Conservation (phyloP, 2,329 filamentous ascomycete genomes). For the Colletotrichum echinochloae region DNA sequence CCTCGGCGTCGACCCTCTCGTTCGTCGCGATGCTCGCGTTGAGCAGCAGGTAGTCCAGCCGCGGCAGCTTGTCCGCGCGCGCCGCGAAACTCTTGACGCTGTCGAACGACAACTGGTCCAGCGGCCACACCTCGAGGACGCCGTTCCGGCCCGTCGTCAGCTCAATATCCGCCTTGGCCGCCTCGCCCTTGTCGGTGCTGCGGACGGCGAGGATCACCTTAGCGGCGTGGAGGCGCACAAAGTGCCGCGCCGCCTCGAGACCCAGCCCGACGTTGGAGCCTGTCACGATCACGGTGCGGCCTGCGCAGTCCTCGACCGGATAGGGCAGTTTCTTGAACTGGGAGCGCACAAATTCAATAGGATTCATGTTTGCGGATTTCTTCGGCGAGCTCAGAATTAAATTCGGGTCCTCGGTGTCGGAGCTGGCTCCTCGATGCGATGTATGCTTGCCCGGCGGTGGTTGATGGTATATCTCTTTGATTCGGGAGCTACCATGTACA, state of each 20-base stretch:
- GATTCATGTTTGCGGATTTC: slow-evolving; percentile 20
- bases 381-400: background rate
- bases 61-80: slow-evolving; percentile 45
- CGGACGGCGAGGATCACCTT: slow-evolving; percentile 59
- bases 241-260: slow-evolving; percentile 56
- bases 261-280: slow-evolving; percentile 59
- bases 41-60: slow-evolving; percentile 53
- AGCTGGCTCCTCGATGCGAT: background rate
- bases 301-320: slow-evolving; percentile 49
- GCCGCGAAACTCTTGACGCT: slow-evolving; percentile 51
- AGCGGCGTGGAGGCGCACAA: slow-evolving; percentile 53
- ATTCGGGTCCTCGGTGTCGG: background rate
- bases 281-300: slow-evolving; percentile 55
- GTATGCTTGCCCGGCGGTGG: background rate
- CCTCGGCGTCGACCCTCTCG: slow-evolving; percentile 47
- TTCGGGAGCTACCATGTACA: background rate
- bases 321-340: slow-evolving; percentile 48
- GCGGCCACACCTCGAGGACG: slow-evolving; percentile 56
- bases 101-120: slow-evolving; percentile 54
- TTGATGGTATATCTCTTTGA: background rate
- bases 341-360: slow-evolving; percentile 34
- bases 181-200: slow-evolving; percentile 53
- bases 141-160: slow-evolving; percentile 27
- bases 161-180: slow-evolving; percentile 52
- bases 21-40: slow-evolving; percentile 50